These are phyloP conservation scores for Cyberlindnera subsufficiens DNA, from an alignment of 805 yeast species.

Conservation along the genomic window DNA sequence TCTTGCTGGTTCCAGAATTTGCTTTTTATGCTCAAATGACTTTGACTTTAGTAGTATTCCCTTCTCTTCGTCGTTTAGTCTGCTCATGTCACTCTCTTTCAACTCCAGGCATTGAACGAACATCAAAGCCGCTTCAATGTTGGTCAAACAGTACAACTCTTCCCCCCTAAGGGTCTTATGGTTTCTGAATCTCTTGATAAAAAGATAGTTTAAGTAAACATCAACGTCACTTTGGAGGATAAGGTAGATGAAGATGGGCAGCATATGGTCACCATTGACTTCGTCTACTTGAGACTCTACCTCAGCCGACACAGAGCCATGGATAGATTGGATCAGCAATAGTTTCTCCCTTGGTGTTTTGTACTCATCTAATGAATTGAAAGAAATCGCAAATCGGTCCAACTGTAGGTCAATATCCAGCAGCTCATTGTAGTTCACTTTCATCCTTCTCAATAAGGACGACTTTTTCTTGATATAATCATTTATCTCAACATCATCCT, in stretches of 20 bases:
- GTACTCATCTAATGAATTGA: neutral
- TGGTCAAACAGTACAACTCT: conserved; percentile 20
- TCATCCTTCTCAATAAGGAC: conserved; percentile 7
- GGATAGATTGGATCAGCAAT: conserved; percentile 8
- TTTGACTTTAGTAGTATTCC: conserved; percentile 1
- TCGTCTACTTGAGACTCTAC: conserved; percentile 1
- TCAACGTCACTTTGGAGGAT: conserved; percentile 12
- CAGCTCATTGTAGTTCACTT: conserved; percentile 14
- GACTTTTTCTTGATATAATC: conserved; percentile 14
- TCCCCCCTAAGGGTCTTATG: conserved; percentile 10
- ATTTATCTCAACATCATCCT: conserved; percentile 11
- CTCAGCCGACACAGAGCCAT: conserved; percentile 9
- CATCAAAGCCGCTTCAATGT: conserved; percentile 22
- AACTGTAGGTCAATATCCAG: conserved; percentile 13
- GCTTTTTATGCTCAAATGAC: neutral
- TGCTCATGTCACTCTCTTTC: no score
- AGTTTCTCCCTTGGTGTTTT: conserved; percentile 18
- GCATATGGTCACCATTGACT: conserved; percentile 19
- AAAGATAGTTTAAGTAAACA: conserved; percentile 17
- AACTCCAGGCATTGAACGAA: conserved; percentile 11
- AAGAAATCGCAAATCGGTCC: neutral
- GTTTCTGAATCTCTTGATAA: conserved; percentile 20
- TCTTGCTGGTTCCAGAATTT: neutral
- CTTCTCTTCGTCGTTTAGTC: conserved; percentile 11
- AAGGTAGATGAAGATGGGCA: conserved; percentile 21